These are phyloP conservation scores for Penicillium cataractarum DNA, from an alignment of 495 filamentous ascomycete genomes.

Conservation along the genomic window DNA sequence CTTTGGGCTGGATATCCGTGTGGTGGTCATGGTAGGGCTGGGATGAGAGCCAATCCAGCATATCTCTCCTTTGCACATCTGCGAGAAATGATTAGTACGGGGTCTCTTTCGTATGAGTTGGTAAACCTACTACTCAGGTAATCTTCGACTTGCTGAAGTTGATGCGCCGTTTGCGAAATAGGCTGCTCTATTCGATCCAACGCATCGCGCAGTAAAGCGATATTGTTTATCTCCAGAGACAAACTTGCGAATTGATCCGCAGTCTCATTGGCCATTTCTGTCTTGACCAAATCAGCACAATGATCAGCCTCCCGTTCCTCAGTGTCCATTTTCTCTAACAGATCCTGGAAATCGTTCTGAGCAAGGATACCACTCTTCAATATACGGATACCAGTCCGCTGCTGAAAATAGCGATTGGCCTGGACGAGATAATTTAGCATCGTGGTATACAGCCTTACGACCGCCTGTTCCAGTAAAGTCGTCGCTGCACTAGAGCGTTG, in stretches of 20 bases:
- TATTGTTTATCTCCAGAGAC: background rate
- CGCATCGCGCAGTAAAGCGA: background rate
- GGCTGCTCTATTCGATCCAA: background rate
- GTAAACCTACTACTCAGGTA: background rate
- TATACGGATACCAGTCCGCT: background rate
- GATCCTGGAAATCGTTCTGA: background rate
- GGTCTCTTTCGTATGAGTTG: background rate
- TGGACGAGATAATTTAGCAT: background rate
- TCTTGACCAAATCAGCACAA: background rate
- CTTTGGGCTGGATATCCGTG: background rate
- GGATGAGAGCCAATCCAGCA: slow-evolving; percentile 1
- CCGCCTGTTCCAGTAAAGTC: background rate
- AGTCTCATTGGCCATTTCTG: background rate
- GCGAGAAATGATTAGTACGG: background rate
- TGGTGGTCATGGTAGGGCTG: slow-evolving; percentile 3
- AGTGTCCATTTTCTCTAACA: background rate
- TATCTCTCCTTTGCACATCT: background rate
- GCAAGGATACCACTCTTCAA: background rate
- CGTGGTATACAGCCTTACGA: background rate
- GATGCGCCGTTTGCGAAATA: background rate
- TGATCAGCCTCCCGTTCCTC: background rate
- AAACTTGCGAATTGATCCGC: background rate
- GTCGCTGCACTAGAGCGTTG: background rate
- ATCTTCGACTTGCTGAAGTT: background rate
- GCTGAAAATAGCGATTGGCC: slow-evolving; percentile 1